Evolutionary conservation across 2,329 filamentous ascomycete species (phyloP), one percentile per base, ranked within the genome.

Genomic region (Rugonectria rugulosa): DNA sequence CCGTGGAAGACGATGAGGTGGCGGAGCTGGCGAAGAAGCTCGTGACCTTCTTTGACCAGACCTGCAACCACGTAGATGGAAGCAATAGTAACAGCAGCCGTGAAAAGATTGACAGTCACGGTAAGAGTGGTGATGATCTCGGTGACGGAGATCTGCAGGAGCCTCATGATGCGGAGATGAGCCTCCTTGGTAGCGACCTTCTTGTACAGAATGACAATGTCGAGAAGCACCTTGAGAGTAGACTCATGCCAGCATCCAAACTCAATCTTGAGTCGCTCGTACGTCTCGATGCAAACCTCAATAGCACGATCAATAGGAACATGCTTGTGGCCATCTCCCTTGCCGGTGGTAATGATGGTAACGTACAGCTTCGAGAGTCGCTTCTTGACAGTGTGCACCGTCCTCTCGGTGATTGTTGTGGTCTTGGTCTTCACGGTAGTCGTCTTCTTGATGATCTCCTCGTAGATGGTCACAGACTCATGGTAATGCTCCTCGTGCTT

Each of bases 1-100:
- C 59, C 66, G 14, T 56, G 40, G 56, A 81, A 79, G 50, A 82
- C 76, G 38, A 82, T 72, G 56, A 83, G 75, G 23, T 78, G 75
- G 24, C 80, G 80, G 15, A 84, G 64, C 57, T 83, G 79, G 5
- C 77, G 74, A 8, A 82, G 73, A 2, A 83, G 65, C 53, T 79
- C 69, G 38, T 74, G 64, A 31, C 76, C 75, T 52, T 76, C 65
- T 50, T 73, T 56, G 29, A 69, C 65, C 36, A 81, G 68, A 41
- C 75, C 72, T 26, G 73, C 74, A 15, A 70, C 69, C 36, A 76
- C 70, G 63, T 79, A 83, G 32, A 80, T 80, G 11, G 73, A 69
- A 1, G 78, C 76, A 42, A 83, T 71, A 1, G 73, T 77, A 10
- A 73, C 71, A 2, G 81, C 82, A 2, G 79, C 77, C 46, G 79